phyloP scores from a whole-genome alignment of 768 basidiomycete genomes.

The Trametopsis cervina region DNA sequence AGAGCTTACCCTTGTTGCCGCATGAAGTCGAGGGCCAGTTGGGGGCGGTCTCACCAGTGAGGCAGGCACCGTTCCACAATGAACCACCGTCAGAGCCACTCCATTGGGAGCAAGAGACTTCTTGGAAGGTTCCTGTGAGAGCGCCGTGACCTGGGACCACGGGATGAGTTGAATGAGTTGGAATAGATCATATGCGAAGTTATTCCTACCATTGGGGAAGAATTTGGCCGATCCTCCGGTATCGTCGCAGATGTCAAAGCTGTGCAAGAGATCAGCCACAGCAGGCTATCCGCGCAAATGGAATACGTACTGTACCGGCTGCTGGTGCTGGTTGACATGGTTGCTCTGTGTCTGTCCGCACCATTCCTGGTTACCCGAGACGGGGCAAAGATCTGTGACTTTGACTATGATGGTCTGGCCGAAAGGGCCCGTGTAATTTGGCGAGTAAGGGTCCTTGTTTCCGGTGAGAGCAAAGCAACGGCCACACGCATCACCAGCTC shows the following conservation, averaged over 20 bases:
- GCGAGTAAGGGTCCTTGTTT: slow-evolving; percentile 44
- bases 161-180: not conserved
- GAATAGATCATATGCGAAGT: too few species aligned
- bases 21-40: slow-evolving; percentile 48
- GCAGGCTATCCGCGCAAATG: not conserved
- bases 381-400: slow-evolving; percentile 38
- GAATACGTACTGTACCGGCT: slow-evolving; percentile 42
- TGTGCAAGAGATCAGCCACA: slow-evolving; percentile 15
- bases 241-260: slow-evolving; percentile 58
- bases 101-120: slow-evolving; percentile 55
- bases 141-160: slow-evolving; percentile 36
- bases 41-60: slow-evolving; percentile 39
- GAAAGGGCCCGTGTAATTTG: slow-evolving; percentile 43
- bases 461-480: slow-evolving; percentile 53
- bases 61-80: slow-evolving; percentile 44
- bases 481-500: slow-evolving; percentile 54
- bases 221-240: slow-evolving; percentile 44
- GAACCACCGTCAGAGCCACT: slow-evolving; percentile 42
- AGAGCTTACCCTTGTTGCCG: slow-evolving; percentile 44
- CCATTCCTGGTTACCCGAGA: slow-evolving; percentile 42
- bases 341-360: slow-evolving; percentile 43
- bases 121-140: slow-evolving; percentile 43
- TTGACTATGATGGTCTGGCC: slow-evolving; percentile 45
- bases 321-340: slow-evolving; percentile 35
- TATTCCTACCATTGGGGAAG: slow-evolving; percentile 39